Percentiles rank a stretch among this genome's conserved stretches.
phyloP scores from a whole-genome alignment of 1,284 basidiomycete species.

The Austroboletus niveus region DNA sequence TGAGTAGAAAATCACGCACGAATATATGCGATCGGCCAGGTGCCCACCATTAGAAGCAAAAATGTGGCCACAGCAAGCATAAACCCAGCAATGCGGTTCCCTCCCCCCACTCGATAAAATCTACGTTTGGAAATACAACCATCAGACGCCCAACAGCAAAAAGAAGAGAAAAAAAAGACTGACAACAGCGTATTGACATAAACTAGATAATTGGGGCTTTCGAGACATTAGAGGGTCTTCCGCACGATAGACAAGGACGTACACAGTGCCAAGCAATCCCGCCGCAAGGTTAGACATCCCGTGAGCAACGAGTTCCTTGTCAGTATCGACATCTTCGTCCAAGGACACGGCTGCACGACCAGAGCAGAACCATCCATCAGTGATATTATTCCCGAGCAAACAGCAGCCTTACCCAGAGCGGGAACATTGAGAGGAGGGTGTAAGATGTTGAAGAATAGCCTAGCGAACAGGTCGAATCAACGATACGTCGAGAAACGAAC shows the following conservation, averaged over 20 bases:
- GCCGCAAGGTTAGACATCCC: constrained; percentile 89
- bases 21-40: constrained; percentile 83
- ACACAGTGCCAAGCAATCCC: constrained; percentile 82
- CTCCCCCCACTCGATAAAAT: constrained; percentile 94
- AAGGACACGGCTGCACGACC: constrained; percentile 76
- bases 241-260: constrained; percentile 26
- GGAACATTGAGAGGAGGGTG: constrained; percentile 95
- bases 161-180: constrained; percentile 26
- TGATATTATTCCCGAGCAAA: not conserved
- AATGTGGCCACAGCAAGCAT: constrained; percentile 80
- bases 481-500: not conserved
- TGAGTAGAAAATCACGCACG: constrained; percentile 54
- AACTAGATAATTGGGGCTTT: constrained; percentile 77
- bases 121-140: constrained; percentile 32
- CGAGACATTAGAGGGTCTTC: constrained; percentile 9
- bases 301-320: constrained; percentile 91
- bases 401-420: constrained; percentile 62
- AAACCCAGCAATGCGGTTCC: constrained; percentile 80
- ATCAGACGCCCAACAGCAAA: constrained; percentile 3
- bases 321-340: constrained; percentile 88
- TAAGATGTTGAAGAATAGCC: constrained; percentile 88
- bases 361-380: not conserved
- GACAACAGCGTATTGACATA: constrained; percentile 90
- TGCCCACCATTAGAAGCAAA: constrained; percentile 78
- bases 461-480: constrained; percentile 26